These are phyloP conservation scores for Pachysandra terminalis DNA, from an alignment of 164 flowering plant genomes.

Conservation along the genomic window DNA sequence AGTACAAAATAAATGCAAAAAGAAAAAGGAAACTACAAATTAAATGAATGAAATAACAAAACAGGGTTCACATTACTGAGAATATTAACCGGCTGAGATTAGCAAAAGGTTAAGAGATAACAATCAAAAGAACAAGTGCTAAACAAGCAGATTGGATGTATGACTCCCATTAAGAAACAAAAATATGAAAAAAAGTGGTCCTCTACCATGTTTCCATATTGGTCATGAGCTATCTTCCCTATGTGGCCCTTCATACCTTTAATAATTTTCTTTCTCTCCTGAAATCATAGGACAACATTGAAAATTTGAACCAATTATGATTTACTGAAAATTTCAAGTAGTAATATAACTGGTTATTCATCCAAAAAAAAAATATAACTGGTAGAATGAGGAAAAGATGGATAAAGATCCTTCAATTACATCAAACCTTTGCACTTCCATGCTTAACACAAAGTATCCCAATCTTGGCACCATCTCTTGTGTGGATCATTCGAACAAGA, in stretches of 20 bases:
- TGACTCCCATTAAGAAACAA: background rate
- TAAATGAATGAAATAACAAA: no score
- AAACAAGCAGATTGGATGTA: background rate
- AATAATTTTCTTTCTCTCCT: slow-evolving; percentile 92
- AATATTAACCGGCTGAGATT: no score
- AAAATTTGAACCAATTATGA: background rate
- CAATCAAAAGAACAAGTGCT: background rate
- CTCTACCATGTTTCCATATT: slow-evolving; percentile 72
- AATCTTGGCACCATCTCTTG: slow-evolving; percentile 75
- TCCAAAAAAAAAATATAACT: background rate
- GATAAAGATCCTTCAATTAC: background rate
- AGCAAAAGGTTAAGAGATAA: no score
- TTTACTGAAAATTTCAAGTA: background rate
- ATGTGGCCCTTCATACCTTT: slow-evolving; percentile 85
- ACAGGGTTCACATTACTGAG: no score
- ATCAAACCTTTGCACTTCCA: slow-evolving; percentile 83
- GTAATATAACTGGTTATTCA: no score
- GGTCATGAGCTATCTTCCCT: slow-evolving; percentile 68
- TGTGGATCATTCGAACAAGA: slow-evolving; percentile 84
- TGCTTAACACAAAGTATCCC: slow-evolving; percentile 83
- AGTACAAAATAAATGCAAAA: no score
- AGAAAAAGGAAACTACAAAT: no score
- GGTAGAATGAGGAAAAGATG: background rate
- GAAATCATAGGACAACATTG: slow-evolving; percentile 6
- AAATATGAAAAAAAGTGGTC: background rate